These are phyloP conservation scores for Kwoniella heveanensis DNA, from an alignment of 768 basidiomycete species.

Conservation along the genomic window DNA sequence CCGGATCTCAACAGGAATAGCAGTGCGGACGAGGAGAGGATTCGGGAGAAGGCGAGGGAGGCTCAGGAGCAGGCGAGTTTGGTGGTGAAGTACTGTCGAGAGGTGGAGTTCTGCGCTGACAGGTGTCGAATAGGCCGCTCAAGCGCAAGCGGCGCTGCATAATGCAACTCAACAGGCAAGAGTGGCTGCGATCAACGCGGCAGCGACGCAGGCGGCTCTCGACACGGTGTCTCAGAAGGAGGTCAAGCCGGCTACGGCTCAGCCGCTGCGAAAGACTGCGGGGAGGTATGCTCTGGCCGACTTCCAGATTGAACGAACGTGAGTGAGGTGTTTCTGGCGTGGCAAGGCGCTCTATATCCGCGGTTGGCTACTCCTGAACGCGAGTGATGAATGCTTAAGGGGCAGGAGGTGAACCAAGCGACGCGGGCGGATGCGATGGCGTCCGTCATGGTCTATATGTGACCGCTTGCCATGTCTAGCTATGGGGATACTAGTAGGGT, in stretches of 20 bases:
- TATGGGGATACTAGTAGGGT: too few relatives aligned
- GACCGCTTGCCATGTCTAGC: too few relatives aligned
- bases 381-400: too few relatives aligned
- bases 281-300: constrained; percentile 54
- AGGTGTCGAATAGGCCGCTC: constrained; percentile 53
- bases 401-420: too few relatives aligned
- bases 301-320: constrained; percentile 56
- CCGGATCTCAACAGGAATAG: constrained; percentile 20
- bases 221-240: constrained; percentile 32
- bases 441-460: too few relatives aligned
- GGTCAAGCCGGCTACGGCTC: constrained; percentile 20
- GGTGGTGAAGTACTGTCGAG: too few relatives aligned
- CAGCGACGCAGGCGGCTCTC: constrained; percentile 53
- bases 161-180: constrained; percentile 55
- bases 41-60: constrained; percentile 53
- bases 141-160: constrained; percentile 52
- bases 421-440: too few relatives aligned
- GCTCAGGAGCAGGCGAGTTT: constrained; percentile 54
- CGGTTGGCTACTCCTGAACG: too few relatives aligned
- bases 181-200: constrained; percentile 54
- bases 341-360: neutral
- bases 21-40: constrained; percentile 47
- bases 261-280: constrained; percentile 51
- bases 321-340: constrained; percentile 26
- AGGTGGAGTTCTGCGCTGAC: too few relatives aligned